Conservation (phyloP, 495 filamentous ascomycete genomes). For the Penicillium goetzii region DNA sequence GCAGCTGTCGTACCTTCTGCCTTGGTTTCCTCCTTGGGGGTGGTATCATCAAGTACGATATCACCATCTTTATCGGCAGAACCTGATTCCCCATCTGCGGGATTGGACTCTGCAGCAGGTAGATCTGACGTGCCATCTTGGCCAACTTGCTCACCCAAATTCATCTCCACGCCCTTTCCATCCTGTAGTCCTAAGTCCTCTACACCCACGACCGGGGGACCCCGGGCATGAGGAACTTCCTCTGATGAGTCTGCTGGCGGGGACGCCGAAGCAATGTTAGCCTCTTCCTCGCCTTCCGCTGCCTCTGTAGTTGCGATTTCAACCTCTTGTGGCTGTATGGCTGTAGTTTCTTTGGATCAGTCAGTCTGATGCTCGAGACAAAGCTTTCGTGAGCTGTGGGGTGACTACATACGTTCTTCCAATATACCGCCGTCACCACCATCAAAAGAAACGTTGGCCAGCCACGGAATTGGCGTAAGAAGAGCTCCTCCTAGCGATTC, state of each 20-base stretch:
- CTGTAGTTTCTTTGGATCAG: conserved; percentile 20
- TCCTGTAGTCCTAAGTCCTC: conserved; percentile 86
- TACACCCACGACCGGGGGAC: conserved; percentile 79
- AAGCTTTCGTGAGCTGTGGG: neutral
- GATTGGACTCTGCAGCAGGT: conserved; percentile 14
- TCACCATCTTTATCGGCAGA: conserved; percentile 47
- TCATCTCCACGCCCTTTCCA: conserved; percentile 51
- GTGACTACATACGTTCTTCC: conserved; percentile 40
- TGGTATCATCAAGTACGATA: conserved; percentile 44
- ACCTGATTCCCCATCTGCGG: conserved; percentile 17
- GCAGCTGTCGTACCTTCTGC: conserved; percentile 13
- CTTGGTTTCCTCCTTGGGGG: conserved; percentile 20
- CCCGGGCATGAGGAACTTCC: conserved; percentile 78
- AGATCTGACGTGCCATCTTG: conserved; percentile 21
- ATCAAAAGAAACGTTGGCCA: conserved; percentile 50
- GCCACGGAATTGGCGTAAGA: conserved; percentile 92
- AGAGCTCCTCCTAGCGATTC: conserved; percentile 90
- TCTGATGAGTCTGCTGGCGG: conserved; percentile 39
- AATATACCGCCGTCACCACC: conserved; percentile 29
- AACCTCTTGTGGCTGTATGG: conserved; percentile 29
- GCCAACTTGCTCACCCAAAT: conserved; percentile 28
- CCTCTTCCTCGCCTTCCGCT: conserved; percentile 40
- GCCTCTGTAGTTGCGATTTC: conserved; percentile 22
- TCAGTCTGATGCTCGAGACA: conserved; percentile 8
- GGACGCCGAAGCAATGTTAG: conserved; percentile 19